Conservation (phyloP, 2,329 filamentous ascomycete genomes). For the Fusarium oligoseptatum region DNA sequence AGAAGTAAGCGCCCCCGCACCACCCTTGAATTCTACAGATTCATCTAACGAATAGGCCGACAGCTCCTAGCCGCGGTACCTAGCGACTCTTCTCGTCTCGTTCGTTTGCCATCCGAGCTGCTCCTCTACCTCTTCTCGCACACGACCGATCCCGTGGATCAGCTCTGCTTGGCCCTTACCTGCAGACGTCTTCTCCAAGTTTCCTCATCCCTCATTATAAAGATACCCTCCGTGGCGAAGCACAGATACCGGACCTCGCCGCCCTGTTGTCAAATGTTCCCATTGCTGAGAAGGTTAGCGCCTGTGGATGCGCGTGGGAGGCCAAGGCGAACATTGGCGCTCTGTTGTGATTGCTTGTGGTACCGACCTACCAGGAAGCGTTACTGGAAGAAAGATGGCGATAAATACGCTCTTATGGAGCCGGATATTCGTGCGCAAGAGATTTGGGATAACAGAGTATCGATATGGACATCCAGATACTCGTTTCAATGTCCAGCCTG, state of each 20-base stretch:
- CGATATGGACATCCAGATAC: background rate
- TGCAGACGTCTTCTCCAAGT: conserved; percentile 14
- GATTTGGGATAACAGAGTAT: conserved; percentile 8
- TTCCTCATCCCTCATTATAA: background rate
- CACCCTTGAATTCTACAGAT: background rate
- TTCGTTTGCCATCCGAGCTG: conserved; percentile 19
- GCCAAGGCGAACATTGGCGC: conserved; percentile 1
- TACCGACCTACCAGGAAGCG: conserved; percentile 12
- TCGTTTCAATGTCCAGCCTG: conserved; percentile 14
- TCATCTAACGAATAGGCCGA: conserved; percentile 1
- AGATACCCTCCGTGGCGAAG: conserved; percentile 7
- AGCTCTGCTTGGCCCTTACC: conserved; percentile 17
- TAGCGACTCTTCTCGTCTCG: conserved; percentile 10
- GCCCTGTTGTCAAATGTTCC: background rate
- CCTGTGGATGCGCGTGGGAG: conserved; percentile 4
- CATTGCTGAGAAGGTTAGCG: conserved; percentile 1
- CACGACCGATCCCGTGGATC: conserved; percentile 5
- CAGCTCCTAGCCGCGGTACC: conserved; percentile 13
- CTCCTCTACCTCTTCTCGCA: conserved; percentile 14
- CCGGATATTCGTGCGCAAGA: background rate
- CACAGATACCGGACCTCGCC: background rate
- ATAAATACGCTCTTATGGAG: background rate
- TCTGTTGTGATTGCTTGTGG: conserved; percentile 13
- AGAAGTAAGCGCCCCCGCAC: conserved; percentile 8
- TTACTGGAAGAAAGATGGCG: conserved; percentile 5